Evolutionary conservation across 352 stramenopile genomes (phyloP), one percentile per base, ranked within the genome.

Genomic region (Phytophthora sp.): DNA sequence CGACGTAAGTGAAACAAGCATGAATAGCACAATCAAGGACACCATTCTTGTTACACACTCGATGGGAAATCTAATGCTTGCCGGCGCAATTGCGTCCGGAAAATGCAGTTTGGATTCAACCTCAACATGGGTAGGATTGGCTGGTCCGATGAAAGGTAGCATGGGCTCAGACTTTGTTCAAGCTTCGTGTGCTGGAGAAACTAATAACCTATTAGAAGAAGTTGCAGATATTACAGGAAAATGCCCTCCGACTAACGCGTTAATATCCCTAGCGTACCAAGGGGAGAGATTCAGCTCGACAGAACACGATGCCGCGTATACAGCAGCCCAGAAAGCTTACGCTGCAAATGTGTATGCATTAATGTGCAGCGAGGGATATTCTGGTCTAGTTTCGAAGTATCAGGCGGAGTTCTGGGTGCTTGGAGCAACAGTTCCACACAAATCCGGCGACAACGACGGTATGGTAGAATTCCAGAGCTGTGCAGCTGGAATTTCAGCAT

Each of bases 391-490:
- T 4, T 69, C 66, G 2, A 44, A 38, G 5, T 42, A 70, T 13
- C 41, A 55, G 31, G 11, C 10, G 1, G 20, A 50, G 32, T 34
- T 67, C 15, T 41, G 46, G 51, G 12, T 56, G 6, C 39, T 48
- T 0, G 39, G 39, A 2, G 4, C 12, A 13, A 12, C 6, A 3
- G n/a, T 1, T 9, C 35, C 10, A 1, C 35, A 42, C 15, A 8
- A 42, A 8, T 42, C 35, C 4, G 5, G 11, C n/a, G 5, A 12
- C 15, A 72, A 69, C 52, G 70, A 79, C 44, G 66, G 70, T 20
- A 26, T 61, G 30, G 62, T 85, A 9, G 73, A 80, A 30, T 76
- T 70, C 28, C 42, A 73, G 23, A 81, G 72, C 49, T 78, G 68
- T 31, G 38, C 51, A 5, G 39, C 18, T 1, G 60, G 60, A 1